Evolutionary conservation across 257 asterid species (phyloP).

Genomic region (Coffea canephora): DNA sequence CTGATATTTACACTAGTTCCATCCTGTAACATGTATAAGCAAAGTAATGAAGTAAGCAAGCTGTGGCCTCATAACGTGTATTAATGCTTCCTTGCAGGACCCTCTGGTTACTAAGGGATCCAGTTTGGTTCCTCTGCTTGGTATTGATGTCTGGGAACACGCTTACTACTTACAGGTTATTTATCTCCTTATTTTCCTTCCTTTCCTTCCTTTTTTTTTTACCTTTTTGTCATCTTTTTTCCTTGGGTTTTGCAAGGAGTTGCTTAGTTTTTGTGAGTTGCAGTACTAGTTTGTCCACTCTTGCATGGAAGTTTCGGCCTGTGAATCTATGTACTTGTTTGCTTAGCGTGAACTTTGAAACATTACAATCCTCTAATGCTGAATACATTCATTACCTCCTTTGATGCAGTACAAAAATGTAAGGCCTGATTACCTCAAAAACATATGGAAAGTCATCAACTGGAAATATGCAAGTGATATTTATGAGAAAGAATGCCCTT

Average conservation of each 20-base stretch:
- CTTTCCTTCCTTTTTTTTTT: neutral
- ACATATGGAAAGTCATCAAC: slow-evolving; percentile 73
- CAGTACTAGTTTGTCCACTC: neutral
- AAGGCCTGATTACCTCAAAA: slow-evolving; percentile 73
- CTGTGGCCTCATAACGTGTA: neutral
- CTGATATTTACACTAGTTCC: neutral
- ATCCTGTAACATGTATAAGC: neutral
- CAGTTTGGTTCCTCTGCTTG: slow-evolving; percentile 65
- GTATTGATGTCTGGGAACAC: slow-evolving; percentile 86
- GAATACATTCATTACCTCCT: slow-evolving; percentile 4
- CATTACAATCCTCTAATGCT: slow-evolving; percentile 4
- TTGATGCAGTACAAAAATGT: slow-evolving; percentile 81
- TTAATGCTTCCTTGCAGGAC: slow-evolving; percentile 44
- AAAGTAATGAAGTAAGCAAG: neutral
- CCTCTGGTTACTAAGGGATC: slow-evolving; percentile 71
- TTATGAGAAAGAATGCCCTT: slow-evolving; percentile 50
- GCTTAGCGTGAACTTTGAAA: neutral
- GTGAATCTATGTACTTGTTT: neutral
- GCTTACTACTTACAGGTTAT: slow-evolving; percentile 84
- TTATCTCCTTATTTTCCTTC: slow-evolving; percentile 4
- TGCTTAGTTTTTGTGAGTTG: neutral
- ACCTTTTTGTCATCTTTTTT: neutral
- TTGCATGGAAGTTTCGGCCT: neutral
- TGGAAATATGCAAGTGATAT: slow-evolving; percentile 74
- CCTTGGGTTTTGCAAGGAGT: neutral